Evolutionary conservation across 257 asterid genomes (phyloP).

Genomic region (Sherardia arvensis): DNA sequence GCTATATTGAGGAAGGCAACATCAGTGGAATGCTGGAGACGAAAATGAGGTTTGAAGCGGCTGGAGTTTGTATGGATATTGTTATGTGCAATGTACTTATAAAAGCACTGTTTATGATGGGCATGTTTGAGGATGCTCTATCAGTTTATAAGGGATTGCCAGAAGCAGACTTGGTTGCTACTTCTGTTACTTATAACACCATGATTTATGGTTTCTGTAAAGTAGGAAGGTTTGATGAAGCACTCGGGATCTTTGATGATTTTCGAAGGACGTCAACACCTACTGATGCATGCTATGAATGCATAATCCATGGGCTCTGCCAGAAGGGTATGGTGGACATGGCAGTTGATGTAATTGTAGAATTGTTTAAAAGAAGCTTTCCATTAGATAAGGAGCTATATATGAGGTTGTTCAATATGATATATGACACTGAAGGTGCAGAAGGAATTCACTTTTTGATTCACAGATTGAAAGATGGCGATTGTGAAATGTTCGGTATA

Average conservation of each 20-base stretch:
- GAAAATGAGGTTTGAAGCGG: constrained; percentile 43
- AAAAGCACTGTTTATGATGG: constrained; percentile 63
- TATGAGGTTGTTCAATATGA: constrained; percentile 35
- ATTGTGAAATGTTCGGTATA: constrained; percentile 21
- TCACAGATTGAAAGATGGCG: constrained; percentile 33
- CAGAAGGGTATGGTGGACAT: constrained; percentile 43
- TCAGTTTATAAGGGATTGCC: constrained; percentile 41
- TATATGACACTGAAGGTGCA: constrained; percentile 29
- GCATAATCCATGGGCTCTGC: constrained; percentile 54
- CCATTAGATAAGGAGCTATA: constrained; percentile 32
- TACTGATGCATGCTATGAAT: constrained; percentile 46
- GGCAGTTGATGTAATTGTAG: constrained; percentile 47
- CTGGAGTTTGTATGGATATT: constrained; percentile 45
- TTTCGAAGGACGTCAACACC: constrained; percentile 33
- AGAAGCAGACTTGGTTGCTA: constrained; percentile 38
- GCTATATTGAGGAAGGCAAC: constrained; percentile 55
- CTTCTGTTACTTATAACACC: constrained; percentile 41
- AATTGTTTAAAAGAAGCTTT: constrained; percentile 32
- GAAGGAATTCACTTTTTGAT: constrained; percentile 39
- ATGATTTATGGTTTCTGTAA: constrained; percentile 70
- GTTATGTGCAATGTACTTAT: constrained; percentile 64
- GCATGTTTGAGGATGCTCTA: constrained; percentile 68
- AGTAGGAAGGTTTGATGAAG: constrained; percentile 55
- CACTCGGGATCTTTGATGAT: constrained; percentile 58
- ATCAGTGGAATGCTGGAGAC: constrained; percentile 45